A percentile compares a stretch with the other conserved stretches of the same genome.
phyloP scores from a whole-genome alignment of 768 basidiomycete species.

The Tubosaeta brunneosetosa region DNA sequence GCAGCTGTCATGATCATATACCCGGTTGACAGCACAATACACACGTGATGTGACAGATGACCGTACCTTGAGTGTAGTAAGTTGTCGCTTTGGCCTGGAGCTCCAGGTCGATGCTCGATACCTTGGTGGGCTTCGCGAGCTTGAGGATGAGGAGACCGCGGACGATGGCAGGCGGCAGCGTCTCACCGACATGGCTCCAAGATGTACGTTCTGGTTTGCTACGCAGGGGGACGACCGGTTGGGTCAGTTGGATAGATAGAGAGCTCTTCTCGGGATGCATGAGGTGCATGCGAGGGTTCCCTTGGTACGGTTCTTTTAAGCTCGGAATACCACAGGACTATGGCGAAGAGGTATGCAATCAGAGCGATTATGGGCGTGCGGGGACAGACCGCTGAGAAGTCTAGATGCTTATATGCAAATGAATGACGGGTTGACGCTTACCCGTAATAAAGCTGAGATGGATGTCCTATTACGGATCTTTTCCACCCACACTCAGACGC shows the following conservation, averaged over 20 bases:
- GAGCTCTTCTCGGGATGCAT: constrained; percentile 35
- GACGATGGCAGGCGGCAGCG: constrained; percentile 57
- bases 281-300: not conserved
- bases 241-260: constrained; percentile 59
- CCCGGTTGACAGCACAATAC: not conserved
- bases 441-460: not conserved
- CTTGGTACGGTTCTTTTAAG: not conserved
- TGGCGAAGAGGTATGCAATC: not conserved
- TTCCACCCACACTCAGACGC: not conserved
- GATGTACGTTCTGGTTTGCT: constrained; percentile 33
- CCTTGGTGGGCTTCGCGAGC: constrained; percentile 72
- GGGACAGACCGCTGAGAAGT: not conserved
- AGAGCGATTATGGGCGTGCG: not conserved
- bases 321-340: not conserved
- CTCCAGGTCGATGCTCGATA: constrained; percentile 81
- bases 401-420: not conserved
- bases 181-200: constrained; percentile 23
- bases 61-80: constrained; percentile 83
- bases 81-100: constrained; percentile 67
- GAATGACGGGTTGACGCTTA: not conserved
- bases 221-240: constrained; percentile 69
- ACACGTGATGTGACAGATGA: not conserved
- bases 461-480: not conserved
- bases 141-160: constrained; percentile 62
- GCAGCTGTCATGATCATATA: constrained; percentile 35